Percentiles rank a stretch among this genome's conserved stretches.
phyloP scores from a whole-genome alignment of 129 eudicot species.

The Flaveria brownii region DNA sequence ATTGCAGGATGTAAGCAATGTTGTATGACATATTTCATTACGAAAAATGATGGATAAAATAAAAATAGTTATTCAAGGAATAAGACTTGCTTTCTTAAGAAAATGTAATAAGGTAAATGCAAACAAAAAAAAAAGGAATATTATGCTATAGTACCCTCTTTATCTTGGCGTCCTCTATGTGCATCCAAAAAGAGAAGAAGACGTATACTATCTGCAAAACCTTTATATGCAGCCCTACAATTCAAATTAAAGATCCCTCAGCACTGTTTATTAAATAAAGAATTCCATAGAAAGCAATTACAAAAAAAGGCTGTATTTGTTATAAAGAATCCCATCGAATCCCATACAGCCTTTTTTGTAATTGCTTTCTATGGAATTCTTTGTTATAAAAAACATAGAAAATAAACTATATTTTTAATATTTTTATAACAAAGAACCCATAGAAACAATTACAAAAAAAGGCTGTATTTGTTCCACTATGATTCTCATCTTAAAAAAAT shows the following conservation, averaged over 20 bases:
- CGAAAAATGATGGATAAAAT: constrained; percentile 8
- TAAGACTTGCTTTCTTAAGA: neutral
- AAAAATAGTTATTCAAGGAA: neutral
- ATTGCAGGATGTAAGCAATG: constrained; percentile 21
- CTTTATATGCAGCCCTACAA: constrained; percentile 99
- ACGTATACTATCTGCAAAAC: constrained; percentile 97
- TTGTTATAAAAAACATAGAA: neutral
- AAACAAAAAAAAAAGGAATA: neutral
- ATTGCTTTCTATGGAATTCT: neutral
- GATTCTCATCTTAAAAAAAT: constrained; percentile 1
- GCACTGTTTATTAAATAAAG: neutral
- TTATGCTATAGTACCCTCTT: constrained; percentile 66
- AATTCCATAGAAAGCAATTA: neutral
- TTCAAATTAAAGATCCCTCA: constrained; percentile 26
- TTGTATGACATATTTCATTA: constrained; percentile 10
- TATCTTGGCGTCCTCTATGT: constrained; percentile 91
- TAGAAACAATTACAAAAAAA: constrained; percentile 7
- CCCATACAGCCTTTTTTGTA: neutral
- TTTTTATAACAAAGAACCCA: neutral
- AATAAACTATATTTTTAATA: too few species aligned
- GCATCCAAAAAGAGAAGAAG: constrained; percentile 95
- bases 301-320: neutral
- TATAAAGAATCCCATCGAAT: neutral
- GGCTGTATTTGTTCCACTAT: neutral
- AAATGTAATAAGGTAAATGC: constrained; percentile 2